These are phyloP conservation scores for Nakataea oryzae DNA, from an alignment of 2,329 filamentous ascomycete species.

Conservation along the genomic window DNA sequence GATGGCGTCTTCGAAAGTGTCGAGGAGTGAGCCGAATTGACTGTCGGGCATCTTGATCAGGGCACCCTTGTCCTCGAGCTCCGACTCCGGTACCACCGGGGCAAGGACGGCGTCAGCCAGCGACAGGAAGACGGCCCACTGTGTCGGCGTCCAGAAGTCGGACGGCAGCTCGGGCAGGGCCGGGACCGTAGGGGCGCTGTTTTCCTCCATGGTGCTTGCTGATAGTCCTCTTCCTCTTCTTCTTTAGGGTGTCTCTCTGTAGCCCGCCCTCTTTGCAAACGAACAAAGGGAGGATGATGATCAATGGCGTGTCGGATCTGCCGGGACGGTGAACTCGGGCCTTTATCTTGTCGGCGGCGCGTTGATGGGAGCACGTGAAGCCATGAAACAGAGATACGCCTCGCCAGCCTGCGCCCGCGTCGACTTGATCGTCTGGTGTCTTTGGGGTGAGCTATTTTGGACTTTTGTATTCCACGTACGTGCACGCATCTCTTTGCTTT, in stretches of 20 bases:
- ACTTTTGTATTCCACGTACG: not conserved
- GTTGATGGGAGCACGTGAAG: no score
- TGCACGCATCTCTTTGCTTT: not conserved
- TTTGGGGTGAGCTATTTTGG: not conserved
- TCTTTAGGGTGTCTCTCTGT: no score
- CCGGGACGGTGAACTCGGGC: no score
- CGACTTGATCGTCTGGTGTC: not conserved
- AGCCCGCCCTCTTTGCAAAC: no score
- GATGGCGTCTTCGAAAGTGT: constrained; percentile 23
- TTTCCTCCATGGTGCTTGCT: not conserved
- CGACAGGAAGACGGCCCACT: constrained; percentile 44
- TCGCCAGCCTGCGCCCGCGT: not conserved
- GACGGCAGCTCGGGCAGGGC: constrained; percentile 5
- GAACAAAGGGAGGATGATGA: no score
- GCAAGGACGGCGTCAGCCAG: constrained; percentile 51
- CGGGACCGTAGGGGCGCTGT: constrained; percentile 8
- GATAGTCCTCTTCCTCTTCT: not conserved
- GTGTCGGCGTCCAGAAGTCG: constrained; percentile 31
- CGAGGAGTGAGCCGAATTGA: constrained; percentile 37
- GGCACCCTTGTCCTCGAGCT: constrained; percentile 22
- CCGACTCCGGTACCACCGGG: constrained; percentile 36
- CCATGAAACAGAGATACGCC: not conserved
- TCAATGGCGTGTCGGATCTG: no score
- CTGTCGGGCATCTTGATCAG: constrained; percentile 36
- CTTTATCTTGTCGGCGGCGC: not conserved